phyloP scores from a whole-genome alignment of 495 filamentous ascomycete species.

The Aspergillus hancockii region DNA sequence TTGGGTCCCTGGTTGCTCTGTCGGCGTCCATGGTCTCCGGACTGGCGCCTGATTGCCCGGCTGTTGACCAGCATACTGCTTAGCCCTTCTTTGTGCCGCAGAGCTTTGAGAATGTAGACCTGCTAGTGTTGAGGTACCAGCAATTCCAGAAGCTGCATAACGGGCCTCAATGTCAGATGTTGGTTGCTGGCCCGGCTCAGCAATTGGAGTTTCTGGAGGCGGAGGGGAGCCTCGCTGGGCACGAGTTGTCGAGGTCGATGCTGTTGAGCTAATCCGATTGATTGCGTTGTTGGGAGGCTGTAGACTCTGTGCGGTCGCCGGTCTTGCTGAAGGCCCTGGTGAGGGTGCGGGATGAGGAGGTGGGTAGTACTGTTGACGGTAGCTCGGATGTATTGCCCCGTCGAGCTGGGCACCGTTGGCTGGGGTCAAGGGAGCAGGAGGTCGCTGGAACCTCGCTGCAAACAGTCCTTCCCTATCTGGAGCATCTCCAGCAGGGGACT shows the following conservation, averaged over 20 bases:
- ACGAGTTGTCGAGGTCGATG: conserved; percentile 89
- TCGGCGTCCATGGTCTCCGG: conserved; percentile 90
- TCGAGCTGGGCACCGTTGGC: conserved; percentile 17
- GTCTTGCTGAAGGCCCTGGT: conserved; percentile 28
- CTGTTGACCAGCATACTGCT: conserved; percentile 66
- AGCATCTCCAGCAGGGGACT: conserved; percentile 68
- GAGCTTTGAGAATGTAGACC: conserved; percentile 79
- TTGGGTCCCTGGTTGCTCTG: conserved; percentile 82
- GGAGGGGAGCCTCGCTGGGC: conserved; percentile 92
- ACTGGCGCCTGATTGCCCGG: conserved; percentile 46
- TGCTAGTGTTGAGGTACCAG: conserved; percentile 77
- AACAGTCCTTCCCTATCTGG: conserved; percentile 74
- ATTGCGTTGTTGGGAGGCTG: conserved; percentile 54
- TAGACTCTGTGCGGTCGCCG: conserved; percentile 28
- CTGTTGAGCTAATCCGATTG: conserved; percentile 81
- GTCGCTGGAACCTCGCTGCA: conserved; percentile 35
- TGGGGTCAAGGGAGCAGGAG: conserved; percentile 23
- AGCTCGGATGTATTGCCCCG: conserved; percentile 51
- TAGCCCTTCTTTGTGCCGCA: conserved; percentile 73
- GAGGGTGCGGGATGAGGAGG: conserved; percentile 46
- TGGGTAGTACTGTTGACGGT: conserved; percentile 70
- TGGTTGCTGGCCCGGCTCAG: conserved; percentile 66
- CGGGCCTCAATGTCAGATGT: conserved; percentile 83
- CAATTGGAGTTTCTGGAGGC: conserved; percentile 91
- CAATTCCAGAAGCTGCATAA: conserved; percentile 85